These are phyloP conservation scores for Chytriomyces hyalinus DNA, from an alignment of 192 early-diverging fungal species.

Conservation along the genomic window DNA sequence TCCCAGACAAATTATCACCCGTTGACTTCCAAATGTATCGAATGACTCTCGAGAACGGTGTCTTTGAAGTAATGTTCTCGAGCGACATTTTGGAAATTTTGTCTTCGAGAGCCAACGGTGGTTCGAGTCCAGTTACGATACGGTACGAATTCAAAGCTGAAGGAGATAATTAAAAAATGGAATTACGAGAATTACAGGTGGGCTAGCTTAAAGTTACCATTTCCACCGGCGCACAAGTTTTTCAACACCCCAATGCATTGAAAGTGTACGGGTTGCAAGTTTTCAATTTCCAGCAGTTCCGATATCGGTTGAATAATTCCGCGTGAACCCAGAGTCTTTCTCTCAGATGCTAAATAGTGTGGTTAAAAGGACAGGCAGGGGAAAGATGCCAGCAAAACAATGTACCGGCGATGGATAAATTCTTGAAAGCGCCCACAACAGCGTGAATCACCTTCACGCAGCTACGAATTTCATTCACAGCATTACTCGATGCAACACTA, in stretches of 20 bases:
- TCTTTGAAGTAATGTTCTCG: slow-evolving; percentile 5
- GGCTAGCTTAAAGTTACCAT: slow-evolving; percentile 34
- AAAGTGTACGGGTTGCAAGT: slow-evolving; percentile 53
- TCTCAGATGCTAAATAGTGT: slow-evolving; percentile 34
- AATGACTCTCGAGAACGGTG: slow-evolving; percentile 50
- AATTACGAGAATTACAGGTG: background rate
- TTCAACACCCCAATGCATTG: slow-evolving; percentile 51
- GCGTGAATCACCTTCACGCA: slow-evolving; percentile 60
- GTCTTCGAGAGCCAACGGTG: slow-evolving; percentile 26
- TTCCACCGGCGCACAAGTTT: slow-evolving; percentile 53
- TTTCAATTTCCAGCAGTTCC: slow-evolving; percentile 47
- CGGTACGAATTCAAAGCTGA: slow-evolving; percentile 55
- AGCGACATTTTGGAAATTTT: slow-evolving; percentile 33
- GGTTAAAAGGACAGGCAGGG: slow-evolving; percentile 8
- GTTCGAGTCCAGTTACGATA: slow-evolving; percentile 53
- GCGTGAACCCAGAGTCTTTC: slow-evolving; percentile 45
- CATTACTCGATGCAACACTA: background rate
- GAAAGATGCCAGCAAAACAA: background rate
- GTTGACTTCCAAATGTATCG: slow-evolving; percentile 52
- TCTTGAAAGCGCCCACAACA: slow-evolving; percentile 59
- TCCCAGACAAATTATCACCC: slow-evolving; percentile 56
- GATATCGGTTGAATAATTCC: slow-evolving; percentile 44
- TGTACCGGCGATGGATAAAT: slow-evolving; percentile 53
- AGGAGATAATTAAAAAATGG: slow-evolving; percentile 17
- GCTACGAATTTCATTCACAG: slow-evolving; percentile 41